phyloP scores from a whole-genome alignment of 495 filamentous ascomycete genomes.

The Penicillium chermesinum region DNA sequence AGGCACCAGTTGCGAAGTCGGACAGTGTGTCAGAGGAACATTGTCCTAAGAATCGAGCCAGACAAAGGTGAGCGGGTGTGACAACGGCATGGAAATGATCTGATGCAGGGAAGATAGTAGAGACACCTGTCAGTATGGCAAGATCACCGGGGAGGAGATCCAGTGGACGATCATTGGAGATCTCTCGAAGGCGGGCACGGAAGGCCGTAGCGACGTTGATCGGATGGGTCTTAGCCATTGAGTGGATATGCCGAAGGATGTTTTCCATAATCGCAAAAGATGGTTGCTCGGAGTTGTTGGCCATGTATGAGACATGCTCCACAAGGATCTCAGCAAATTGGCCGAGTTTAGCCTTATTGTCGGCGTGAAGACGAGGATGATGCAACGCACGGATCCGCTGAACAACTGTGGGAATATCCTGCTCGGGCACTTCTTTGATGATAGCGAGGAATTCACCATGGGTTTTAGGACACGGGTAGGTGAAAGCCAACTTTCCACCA shows the following conservation, averaged over 20 bases:
- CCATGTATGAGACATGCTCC: conserved; percentile 68
- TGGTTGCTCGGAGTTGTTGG: conserved; percentile 43
- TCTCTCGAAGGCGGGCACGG: conserved; percentile 60
- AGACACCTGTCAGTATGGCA: conserved; percentile 73
- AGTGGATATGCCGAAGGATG: conserved; percentile 75
- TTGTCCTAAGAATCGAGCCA: conserved; percentile 78
- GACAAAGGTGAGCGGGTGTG: conserved; percentile 77
- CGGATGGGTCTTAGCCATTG: conserved; percentile 76
- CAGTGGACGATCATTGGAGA: conserved; percentile 55
- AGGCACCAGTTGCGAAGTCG: conserved; percentile 71
- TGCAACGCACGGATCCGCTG: conserved; percentile 84
- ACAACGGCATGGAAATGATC: conserved; percentile 94
- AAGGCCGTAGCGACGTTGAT: conserved; percentile 72
- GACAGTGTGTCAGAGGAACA: conserved; percentile 56
- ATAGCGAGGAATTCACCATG: conserved; percentile 68
- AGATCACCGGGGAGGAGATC: conserved; percentile 69
- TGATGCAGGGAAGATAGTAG: conserved; percentile 83
- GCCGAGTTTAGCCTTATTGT: conserved; percentile 78
- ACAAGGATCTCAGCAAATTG: conserved; percentile 71
- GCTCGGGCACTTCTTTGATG: conserved; percentile 49
- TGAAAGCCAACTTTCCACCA: conserved; percentile 61
- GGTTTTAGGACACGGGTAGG: conserved; percentile 74
- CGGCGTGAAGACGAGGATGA: conserved; percentile 75
- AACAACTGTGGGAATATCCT: conserved; percentile 71
- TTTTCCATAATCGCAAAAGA: conserved; percentile 60